These are phyloP conservation scores for Huntiella moniliformis DNA, from an alignment of 2,329 filamentous ascomycete genomes.

Conservation along the genomic window DNA sequence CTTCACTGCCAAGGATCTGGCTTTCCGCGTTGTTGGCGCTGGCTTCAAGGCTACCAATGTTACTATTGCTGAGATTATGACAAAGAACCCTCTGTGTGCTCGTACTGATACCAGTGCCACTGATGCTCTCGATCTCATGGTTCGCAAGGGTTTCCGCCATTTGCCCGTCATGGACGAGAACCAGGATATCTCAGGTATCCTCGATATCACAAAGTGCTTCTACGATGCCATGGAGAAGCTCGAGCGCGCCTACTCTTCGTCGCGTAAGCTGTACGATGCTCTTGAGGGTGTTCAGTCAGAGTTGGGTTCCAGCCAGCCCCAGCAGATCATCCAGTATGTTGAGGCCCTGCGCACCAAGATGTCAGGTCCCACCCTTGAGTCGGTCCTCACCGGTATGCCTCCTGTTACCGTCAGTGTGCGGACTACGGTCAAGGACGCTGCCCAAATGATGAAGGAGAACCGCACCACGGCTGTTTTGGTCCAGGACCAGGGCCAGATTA, in stretches of 20 bases:
- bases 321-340: conserved; percentile 98
- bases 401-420: conserved; percentile 89
- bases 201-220: conserved; percentile 99
- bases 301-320: conserved; percentile 82
- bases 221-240: conserved; percentile 99
- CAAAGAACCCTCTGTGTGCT: conserved; percentile 94
- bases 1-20: conserved; percentile 96
- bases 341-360: conserved; percentile 90
- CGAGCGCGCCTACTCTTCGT: conserved; percentile 91
- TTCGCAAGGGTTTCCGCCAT: conserved; percentile 93
- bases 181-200: conserved; percentile 92
- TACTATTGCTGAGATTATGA: conserved; percentile 98
- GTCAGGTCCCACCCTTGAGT: conserved; percentile 92
- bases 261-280: conserved; percentile 93
- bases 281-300: conserved; percentile 96
- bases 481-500: conserved; percentile 91
- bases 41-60: conserved; percentile 78
- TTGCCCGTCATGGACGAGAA: conserved; percentile 99
- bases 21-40: conserved; percentile 84
- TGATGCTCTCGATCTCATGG: conserved; percentile 93
- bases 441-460: conserved; percentile 94
- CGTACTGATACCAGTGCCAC: conserved; percentile 96
- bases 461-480: conserved; percentile 93
- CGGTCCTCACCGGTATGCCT: conserved; percentile 76
- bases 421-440: conserved; percentile 91